Conservation (phyloP, 306 rosid genomes). For the Cicer yamashitae region DNA sequence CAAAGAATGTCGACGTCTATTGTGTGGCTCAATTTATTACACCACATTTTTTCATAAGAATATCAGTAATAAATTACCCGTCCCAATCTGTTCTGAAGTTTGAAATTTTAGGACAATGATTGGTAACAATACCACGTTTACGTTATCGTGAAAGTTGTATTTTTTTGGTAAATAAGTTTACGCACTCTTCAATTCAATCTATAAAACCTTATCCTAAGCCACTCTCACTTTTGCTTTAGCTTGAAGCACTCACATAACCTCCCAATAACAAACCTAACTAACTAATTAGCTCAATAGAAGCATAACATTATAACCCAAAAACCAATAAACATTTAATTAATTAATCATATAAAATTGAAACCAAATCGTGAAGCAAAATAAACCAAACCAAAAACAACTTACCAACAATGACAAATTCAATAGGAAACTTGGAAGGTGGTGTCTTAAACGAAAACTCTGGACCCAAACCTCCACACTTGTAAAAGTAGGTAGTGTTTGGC, state of each 20-base stretch:
- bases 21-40: too few relatives aligned
- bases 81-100: background rate
- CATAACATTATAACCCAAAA: background rate
- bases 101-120: background rate
- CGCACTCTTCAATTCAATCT: background rate
- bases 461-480: conserved; percentile 48
- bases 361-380: conserved; percentile 18
- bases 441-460: conserved; percentile 74
- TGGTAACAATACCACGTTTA: background rate
- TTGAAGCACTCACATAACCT: conserved; percentile 21
- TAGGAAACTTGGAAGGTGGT: conserved; percentile 62
- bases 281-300: background rate
- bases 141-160: background rate
- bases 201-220: conserved; percentile 8
- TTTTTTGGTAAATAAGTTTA: background rate
- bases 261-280: background rate
- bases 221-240: conserved; percentile 7
- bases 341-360: background rate
- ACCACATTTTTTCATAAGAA: too few relatives aligned
- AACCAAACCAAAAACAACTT: conserved; percentile 17
- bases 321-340: background rate
- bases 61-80: too few relatives aligned
- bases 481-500: conserved; percentile 50
- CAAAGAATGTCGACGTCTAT: too few relatives aligned
- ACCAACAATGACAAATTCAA: conserved; percentile 76